Base-by-base conservation (phyloP, 306 rosid genomes). In the Corylus heterophylla region DNA sequence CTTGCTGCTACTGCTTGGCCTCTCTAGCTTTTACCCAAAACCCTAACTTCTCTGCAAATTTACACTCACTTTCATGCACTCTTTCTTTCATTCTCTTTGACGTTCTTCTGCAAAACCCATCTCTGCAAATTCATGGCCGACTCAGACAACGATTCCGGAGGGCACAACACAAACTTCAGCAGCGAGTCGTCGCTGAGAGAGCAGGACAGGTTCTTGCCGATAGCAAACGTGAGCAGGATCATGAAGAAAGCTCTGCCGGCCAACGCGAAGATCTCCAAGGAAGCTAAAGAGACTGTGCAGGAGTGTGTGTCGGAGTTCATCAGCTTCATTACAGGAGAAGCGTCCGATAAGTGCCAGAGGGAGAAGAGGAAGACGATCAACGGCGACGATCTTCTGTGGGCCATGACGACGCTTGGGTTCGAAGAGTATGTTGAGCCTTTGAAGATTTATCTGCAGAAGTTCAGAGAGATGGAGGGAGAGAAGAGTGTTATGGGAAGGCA, bases 311-410 rank as follows among this genome's bases (percentile, higher is more conserved):
- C 91, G 0, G 89, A 89, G 89, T 89, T 89, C 76, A 86, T 89
- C 4, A 86, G 88, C 79, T 87, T 87, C 89, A 78, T 89, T 58
- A 87, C 91, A 0, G 87, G 90, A 3, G 91, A 86, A 44, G 93
- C 93, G 0, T 84, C 87, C 0, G 88, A 89, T 13, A 89, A 89
- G 89, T 86, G 93, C 79, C 89, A 85, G 74, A 84, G 86, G 12
- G 90, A 89, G 82, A 86, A 87, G 85, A 66, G 88, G 31, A 86
- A 85, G 78, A 87, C 87, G 0, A 80, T 89, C 87, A 87, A 86
- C 89, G 93, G 91, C 20, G 91, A 89, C n/a, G 93, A 87, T 83
- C 80, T 89, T 0, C 45, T 89, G 71, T 89, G 89, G 93, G 93
- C 91, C 74, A 84, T 89, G 89, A 86, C 88, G 2, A 84, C 88